Base-by-base conservation (phyloP, 2,329 filamentous ascomycete species). In the Stromatinia cepivora region DNA sequence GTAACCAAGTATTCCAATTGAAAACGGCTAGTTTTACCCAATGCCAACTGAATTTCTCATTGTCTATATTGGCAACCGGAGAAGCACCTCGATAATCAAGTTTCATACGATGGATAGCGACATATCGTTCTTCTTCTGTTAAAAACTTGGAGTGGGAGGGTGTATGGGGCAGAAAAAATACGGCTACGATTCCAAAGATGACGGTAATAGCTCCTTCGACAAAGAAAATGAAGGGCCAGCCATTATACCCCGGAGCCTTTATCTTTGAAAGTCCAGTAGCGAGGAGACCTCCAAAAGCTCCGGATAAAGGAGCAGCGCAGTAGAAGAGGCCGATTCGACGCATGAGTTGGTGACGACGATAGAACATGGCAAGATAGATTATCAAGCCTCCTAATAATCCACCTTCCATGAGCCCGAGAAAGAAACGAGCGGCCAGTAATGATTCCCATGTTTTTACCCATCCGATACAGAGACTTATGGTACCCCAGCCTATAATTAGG, bases 311-410 rank as follows among this genome's bases (percentile, higher is more conserved):
- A 0, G 93, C 92, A 73, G 94, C 93, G 75, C 92, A 93, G 70
- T 97, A 89, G 79, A 97, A 96, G 1, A 97, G 84, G 28, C 92
- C 93, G 0, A 91, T 94, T 52, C 93, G 85, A 72, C 94, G 90
- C 0, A 93, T 93, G 46, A 97, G 82, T 79, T 97, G 94, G 42
- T 86, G 80, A 48, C 85, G 79, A 73, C 82, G 84, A 76, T 86
- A 89, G 77, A 89, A 89, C 79, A 88, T 88, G 36, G 85, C 87
- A 39, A 89, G 79, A 72, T 88, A 89, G 71, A 87, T 86, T 0
- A 87, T 87, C 31, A 89, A 83, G 2, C 87, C 59, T 45, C 66
- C 66, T 6, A 69, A 25, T 85, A 0, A 84, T 82, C 83, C 83
- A 11, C 82, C 82, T 73, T 86, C 84, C 71, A 81, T 81, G 10